These are phyloP conservation scores for Elongisporangium senticosum DNA, from an alignment of 352 stramenopile species.

Conservation along the genomic window DNA sequence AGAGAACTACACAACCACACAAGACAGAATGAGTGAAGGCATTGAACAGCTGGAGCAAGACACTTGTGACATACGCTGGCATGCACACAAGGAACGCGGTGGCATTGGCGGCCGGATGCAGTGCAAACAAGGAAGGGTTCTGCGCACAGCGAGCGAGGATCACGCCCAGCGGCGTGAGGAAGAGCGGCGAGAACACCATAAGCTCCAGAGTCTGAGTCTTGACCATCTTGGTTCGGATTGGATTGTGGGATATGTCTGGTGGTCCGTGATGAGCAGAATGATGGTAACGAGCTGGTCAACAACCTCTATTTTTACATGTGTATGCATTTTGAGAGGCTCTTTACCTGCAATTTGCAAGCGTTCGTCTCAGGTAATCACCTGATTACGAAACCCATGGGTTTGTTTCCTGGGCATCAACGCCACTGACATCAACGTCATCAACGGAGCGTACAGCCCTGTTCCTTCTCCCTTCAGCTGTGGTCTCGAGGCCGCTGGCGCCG, in stretches of 20 bases:
- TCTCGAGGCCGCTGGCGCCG: slow-evolving; percentile 34
- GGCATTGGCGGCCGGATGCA: slow-evolving; percentile 50
- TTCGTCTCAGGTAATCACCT: too few relatives aligned
- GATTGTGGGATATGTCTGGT: neutral
- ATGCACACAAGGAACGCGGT: slow-evolving; percentile 48
- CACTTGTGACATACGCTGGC: slow-evolving; percentile 24
- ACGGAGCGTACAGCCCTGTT: slow-evolving; percentile 28
- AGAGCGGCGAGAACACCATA: slow-evolving; percentile 30
- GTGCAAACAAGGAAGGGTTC: slow-evolving; percentile 42
- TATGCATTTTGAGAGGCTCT: neutral
- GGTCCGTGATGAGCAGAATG: neutral
- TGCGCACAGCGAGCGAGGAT: slow-evolving; percentile 41
- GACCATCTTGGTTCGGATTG: neutral
- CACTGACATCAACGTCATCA: slow-evolving; percentile 55
- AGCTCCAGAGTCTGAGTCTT: slow-evolving; percentile 4
- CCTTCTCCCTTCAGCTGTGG: slow-evolving; percentile 40
- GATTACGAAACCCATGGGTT: too few relatives aligned
- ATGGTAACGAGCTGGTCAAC: neutral
- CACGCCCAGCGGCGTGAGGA: slow-evolving; percentile 37
- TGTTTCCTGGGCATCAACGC: slow-evolving; percentile 49
- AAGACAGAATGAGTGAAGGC: slow-evolving; percentile 1
- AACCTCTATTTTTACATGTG: neutral
- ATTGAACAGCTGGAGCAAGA: neutral
- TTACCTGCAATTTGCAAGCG: neutral
- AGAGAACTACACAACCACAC: slow-evolving; percentile 25